These are phyloP conservation scores for Suillus cothurnatus DNA, from an alignment of 768 basidiomycete species.

Conservation along the genomic window DNA sequence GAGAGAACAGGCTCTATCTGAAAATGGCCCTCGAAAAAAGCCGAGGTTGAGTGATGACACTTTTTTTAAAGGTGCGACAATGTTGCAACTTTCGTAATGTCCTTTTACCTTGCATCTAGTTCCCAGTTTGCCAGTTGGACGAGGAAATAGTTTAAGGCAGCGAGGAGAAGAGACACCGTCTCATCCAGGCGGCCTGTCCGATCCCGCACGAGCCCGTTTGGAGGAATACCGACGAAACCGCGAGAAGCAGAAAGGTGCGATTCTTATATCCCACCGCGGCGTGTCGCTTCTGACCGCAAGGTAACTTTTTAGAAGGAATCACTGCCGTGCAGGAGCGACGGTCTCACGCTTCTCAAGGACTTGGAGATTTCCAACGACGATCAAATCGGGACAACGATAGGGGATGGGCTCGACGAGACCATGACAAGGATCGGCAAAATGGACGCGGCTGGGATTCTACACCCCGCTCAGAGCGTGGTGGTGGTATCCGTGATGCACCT, in stretches of 20 bases:
- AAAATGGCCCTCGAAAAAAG: slow-evolving; percentile 62
- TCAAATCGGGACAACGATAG: slow-evolving; percentile 72
- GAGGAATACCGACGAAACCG: slow-evolving; percentile 76
- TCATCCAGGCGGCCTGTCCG: slow-evolving; percentile 87
- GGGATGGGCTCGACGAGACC: slow-evolving; percentile 49
- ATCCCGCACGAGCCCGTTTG: slow-evolving; percentile 65
- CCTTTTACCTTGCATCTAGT: slow-evolving; percentile 47
- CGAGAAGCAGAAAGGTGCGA: slow-evolving; percentile 68
- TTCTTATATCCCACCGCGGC: neutral
- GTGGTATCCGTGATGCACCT: slow-evolving; percentile 56
- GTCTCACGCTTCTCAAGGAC: slow-evolving; percentile 67
- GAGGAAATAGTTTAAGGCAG: slow-evolving; percentile 62
- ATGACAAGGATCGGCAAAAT: slow-evolving; percentile 28
- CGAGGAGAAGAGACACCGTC: slow-evolving; percentile 92
- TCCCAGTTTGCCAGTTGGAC: slow-evolving; percentile 67
- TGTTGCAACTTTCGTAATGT: neutral
- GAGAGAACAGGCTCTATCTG: slow-evolving; percentile 54
- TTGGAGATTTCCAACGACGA: slow-evolving; percentile 94
- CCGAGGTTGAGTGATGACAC: slow-evolving; percentile 62
- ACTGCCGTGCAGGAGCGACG: slow-evolving; percentile 56
- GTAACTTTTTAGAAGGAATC: slow-evolving; percentile 62
- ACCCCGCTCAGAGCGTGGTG: slow-evolving; percentile 57
- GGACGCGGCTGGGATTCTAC: slow-evolving; percentile 59
- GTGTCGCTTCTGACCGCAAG: neutral
- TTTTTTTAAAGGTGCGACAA: slow-evolving; percentile 79